These are phyloP conservation scores for Cadophora sp. DNA, from an alignment of 2,329 filamentous ascomycete genomes.

Conservation along the genomic window DNA sequence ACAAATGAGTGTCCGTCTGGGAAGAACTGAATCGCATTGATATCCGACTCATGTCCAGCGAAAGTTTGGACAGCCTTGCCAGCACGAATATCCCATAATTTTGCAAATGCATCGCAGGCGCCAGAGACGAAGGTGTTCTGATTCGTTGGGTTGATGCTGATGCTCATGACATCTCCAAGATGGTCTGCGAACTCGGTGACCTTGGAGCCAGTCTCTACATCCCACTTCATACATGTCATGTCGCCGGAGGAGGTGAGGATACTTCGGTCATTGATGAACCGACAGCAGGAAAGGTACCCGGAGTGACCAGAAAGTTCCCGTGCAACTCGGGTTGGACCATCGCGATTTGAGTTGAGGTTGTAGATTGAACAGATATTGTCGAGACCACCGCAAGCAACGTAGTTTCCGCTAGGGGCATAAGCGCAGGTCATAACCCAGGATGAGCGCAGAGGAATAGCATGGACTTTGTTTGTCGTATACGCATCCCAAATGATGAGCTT, in stretches of 20 bases:
- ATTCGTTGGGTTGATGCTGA: slow-evolving; percentile 98
- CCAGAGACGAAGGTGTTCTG: slow-evolving; percentile 99
- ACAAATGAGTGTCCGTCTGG: slow-evolving; percentile 98
- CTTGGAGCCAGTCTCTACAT: slow-evolving; percentile 97
- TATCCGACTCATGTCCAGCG: slow-evolving; percentile 97
- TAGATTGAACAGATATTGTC: slow-evolving; percentile 99
- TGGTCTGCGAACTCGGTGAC: slow-evolving; percentile 98
- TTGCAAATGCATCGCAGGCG: slow-evolving; percentile 97
- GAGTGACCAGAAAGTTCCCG: slow-evolving; percentile 96
- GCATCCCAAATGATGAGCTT: slow-evolving; percentile 99
- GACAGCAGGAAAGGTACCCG: slow-evolving; percentile 96
- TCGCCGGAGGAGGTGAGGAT: slow-evolving; percentile 98
- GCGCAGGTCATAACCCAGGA: slow-evolving; percentile 99
- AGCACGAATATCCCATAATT: slow-evolving; percentile 98
- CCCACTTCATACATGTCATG: slow-evolving; percentile 99
- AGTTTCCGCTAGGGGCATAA: slow-evolving; percentile 97
- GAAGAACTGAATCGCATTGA: slow-evolving; percentile 99
- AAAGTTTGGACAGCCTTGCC: slow-evolving; percentile 99
- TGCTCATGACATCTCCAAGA: slow-evolving; percentile 98
- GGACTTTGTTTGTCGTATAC: slow-evolving; percentile 99
- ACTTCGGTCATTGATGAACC: slow-evolving; percentile 97
- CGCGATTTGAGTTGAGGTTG: slow-evolving; percentile 91
- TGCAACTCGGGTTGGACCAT: slow-evolving; percentile 96
- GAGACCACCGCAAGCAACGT: slow-evolving; percentile 95
- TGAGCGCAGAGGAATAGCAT: slow-evolving; percentile 94